Base-by-base conservation (phyloP, 352 stramenopile genomes). In the Halophytophthora batemanensis region DNA sequence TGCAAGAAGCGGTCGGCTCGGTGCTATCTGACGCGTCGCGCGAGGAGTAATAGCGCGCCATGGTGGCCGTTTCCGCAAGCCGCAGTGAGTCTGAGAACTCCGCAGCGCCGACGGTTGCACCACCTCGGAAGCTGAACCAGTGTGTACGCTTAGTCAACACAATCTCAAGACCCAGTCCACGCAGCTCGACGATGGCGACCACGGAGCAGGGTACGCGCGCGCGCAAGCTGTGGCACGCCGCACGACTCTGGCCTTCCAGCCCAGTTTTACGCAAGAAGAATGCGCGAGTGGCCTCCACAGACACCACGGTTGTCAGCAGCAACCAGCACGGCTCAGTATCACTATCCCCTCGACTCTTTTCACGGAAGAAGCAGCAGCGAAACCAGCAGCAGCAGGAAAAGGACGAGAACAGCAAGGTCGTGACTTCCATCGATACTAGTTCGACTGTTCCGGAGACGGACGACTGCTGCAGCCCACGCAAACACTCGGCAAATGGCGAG, bases 171-270 rank as follows among this genome's bases (percentile, higher is more conserved):
- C 25, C 25, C 4, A 31, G 25, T 31, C 25, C 25, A 31, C 47
- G 53, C 13, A 12, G 18, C 18, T 48, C 45, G 4, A 39, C 40
- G 21, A 11, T 17, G 3, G 46, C 53, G 35, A 28, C 54, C n/a
- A 46, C 53, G 39, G 66, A 67, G 33, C 51, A 59, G 2, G 52
- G 41, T 22, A 42, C 41, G 18, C 36, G 50, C 11, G 46, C 56
- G 19, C 62, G 69, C 17, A 63, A 59, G 18, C 34, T 68, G 29
- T 76, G 69, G 69, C 66, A 50, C 33, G 64, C 73, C n/a, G 56
- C 53, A 29, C 34, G 68, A 34, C 46, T 70, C 1, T 76, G 69
- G 69, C 53, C 66, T 3, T 71, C 54, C 3, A 71, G 48, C n/a
- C 37, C 62, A 0, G 48, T 54, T 13, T 55, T 73, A 29, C 50